Base-by-base conservation (phyloP, 306 rosid genomes). In the Rosa lucieae region DNA sequence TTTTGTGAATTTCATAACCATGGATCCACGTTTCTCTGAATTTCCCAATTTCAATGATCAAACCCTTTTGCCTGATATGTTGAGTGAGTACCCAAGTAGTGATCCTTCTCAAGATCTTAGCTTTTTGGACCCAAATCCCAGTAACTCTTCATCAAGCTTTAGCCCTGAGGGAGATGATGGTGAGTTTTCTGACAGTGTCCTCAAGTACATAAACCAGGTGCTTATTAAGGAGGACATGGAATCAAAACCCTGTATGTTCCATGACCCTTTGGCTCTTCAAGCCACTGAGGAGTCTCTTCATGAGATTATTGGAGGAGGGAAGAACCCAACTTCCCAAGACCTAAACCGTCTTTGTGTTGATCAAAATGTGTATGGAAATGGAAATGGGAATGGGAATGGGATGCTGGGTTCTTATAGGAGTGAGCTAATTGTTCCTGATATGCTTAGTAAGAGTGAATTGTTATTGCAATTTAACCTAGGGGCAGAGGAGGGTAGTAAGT, bases 221-320 rank as follows among this genome's bases (percentile, higher is more conserved):
- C 90, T 92, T 1, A 84, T 88, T 89, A 89, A 92, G 66, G 97
- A 90, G 70, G 87, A 88, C 39, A 79, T 88, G 13, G 91, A 91
- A 40, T 76, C 81, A 14, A 87, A 79, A 23, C 91, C 84, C 71
- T 78, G 89, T 55, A 42, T 85, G 53, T 59, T 80, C 66, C 81
- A 79, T 78, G 71, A 78, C 72, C 73, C 79, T 77, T 61, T 83
- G 67, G 86, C 89, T 53, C 90, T 88, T 59, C 88, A 81, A 74
- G 79, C 89, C 18, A 56, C 88, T 32, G 94, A 88, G 86, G 82
- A 83, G 78, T 88, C 92, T 20, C 74, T 92, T 2, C 85, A 77
- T 78, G 86, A 90, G 13, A 82, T 76, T 67, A 76, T 92, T 51
- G 80, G 80, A 10, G 80, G 81, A 7, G 82, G 80, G 23, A 74